phyloP scores from a whole-genome alignment of 768 basidiomycete genomes.

The Boletus subparvulus region DNA sequence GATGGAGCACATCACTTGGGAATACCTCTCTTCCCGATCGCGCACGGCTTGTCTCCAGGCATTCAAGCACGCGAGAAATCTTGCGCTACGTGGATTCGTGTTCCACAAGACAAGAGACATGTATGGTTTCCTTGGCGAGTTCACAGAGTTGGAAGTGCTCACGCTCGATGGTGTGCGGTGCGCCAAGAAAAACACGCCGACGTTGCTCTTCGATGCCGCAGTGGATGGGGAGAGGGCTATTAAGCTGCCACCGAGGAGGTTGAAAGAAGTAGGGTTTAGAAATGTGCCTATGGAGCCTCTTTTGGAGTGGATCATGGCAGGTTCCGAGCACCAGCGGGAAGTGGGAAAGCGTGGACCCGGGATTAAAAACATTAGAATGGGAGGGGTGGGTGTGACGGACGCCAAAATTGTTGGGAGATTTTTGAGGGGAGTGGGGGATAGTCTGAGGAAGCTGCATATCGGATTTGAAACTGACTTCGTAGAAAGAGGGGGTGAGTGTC shows the following conservation, averaged over 20 bases:
- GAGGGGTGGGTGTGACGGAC: constrained; percentile 27
- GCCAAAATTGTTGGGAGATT: constrained; percentile 29
- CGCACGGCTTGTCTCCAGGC: constrained; percentile 24
- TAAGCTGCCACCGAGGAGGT: constrained; percentile 16
- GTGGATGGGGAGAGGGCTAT: constrained; percentile 9
- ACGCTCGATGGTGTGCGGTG: constrained; percentile 32
- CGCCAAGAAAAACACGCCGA: constrained; percentile 14
- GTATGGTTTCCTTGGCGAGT: constrained; percentile 29
- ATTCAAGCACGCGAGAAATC: constrained; percentile 22
- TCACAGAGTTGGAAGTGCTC: constrained; percentile 26
- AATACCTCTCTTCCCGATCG: constrained; percentile 30
- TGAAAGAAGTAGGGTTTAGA: constrained; percentile 30
- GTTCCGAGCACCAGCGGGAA: constrained; percentile 13
- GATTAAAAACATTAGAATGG: constrained; percentile 28
- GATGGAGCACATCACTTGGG: constrained; percentile 34
- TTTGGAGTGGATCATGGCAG: constrained; percentile 30
- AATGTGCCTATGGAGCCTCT: constrained; percentile 23
- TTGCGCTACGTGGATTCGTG: constrained; percentile 25
- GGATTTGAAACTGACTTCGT: constrained; percentile 33
- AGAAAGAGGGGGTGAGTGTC: constrained; percentile 29
- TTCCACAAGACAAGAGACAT: constrained; percentile 29
- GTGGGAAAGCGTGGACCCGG: constrained; percentile 2
- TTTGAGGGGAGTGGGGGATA: constrained; percentile 20
- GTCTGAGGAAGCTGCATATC: constrained; percentile 26
- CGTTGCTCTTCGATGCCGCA: constrained; percentile 8